phyloP scores from a whole-genome alignment of 148 eudicot species.

The Nepenthes mirabilis region DNA sequence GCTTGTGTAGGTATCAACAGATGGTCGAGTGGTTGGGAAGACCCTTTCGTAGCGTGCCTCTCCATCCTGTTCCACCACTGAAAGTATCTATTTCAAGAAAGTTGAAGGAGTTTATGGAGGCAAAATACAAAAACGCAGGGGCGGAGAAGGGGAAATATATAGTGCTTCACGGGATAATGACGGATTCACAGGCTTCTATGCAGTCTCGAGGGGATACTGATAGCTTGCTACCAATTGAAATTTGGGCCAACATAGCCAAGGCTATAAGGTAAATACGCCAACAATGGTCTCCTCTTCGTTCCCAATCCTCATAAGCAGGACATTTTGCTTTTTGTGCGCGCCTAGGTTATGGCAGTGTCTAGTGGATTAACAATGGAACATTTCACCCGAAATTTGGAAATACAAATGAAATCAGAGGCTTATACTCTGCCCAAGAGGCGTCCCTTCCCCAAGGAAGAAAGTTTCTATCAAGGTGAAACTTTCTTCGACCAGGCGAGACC shows the following conservation, averaged over 20 bases:
- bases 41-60: slow-evolving; percentile 50
- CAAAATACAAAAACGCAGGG: slow-evolving; percentile 61
- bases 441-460: no score
- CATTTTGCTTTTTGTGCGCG: no score
- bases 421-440: no score
- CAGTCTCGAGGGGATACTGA: slow-evolving; percentile 79
- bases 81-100: slow-evolving; percentile 70
- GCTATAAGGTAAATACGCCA: slow-evolving; percentile 33
- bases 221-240: slow-evolving; percentile 73
- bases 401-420: no score
- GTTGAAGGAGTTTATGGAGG: slow-evolving; percentile 59
- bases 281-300: neutral
- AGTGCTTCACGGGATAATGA: slow-evolving; percentile 80
- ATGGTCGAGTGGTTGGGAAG: slow-evolving; percentile 85
- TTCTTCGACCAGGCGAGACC: neutral
- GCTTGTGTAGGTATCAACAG: slow-evolving; percentile 50
- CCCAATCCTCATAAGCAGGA: no score
- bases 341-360: no score
- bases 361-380: no score
- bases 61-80: slow-evolving; percentile 43
- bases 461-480: no score
- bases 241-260: slow-evolving; percentile 56
- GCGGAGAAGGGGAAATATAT: slow-evolving; percentile 67
- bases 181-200: slow-evolving; percentile 89
- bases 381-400: no score